Conservation (phyloP, 768 basidiomycete species). For the Mrakia gelida region DNA sequence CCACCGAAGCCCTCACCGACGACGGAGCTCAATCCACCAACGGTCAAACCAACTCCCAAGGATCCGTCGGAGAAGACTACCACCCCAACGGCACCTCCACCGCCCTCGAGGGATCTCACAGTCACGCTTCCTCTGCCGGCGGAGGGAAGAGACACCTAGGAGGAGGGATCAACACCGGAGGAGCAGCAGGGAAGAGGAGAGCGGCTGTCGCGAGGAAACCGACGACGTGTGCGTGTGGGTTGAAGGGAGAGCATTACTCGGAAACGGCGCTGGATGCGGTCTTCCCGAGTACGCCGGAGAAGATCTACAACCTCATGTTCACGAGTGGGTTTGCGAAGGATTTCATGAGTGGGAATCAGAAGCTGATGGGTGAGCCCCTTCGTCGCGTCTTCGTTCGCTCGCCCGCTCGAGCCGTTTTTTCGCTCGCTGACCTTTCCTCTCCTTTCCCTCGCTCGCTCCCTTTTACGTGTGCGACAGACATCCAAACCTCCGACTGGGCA, state of each 20-base stretch:
- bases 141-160: not conserved
- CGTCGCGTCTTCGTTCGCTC: not conserved
- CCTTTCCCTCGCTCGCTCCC: no score
- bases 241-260: slow-evolving; percentile 61
- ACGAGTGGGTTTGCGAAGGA: slow-evolving; percentile 92
- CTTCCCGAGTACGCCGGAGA: slow-evolving; percentile 86
- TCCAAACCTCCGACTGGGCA: slow-evolving; percentile 93
- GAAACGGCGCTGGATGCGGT: slow-evolving; percentile 73
- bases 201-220: slow-evolving; percentile 26
- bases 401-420: no score
- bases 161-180: not conserved
- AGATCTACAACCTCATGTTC: slow-evolving; percentile 93
- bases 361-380: slow-evolving; percentile 64
- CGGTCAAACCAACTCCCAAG: slow-evolving; percentile 12
- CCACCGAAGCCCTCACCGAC: slow-evolving; percentile 20
- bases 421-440: not conserved
- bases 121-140: no score
- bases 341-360: slow-evolving; percentile 85
- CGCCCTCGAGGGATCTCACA: no score
- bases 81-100: no score
- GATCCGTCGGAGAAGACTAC: not conserved
- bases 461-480: no score
- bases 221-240: slow-evolving; percentile 64
- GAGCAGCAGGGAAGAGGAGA: not conserved
- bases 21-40: not conserved